Percentiles rank a stretch among this genome's conserved stretches.
Conservation (phyloP, 139 green algal genomes). For the Chlorella sorokiniana region DNA sequence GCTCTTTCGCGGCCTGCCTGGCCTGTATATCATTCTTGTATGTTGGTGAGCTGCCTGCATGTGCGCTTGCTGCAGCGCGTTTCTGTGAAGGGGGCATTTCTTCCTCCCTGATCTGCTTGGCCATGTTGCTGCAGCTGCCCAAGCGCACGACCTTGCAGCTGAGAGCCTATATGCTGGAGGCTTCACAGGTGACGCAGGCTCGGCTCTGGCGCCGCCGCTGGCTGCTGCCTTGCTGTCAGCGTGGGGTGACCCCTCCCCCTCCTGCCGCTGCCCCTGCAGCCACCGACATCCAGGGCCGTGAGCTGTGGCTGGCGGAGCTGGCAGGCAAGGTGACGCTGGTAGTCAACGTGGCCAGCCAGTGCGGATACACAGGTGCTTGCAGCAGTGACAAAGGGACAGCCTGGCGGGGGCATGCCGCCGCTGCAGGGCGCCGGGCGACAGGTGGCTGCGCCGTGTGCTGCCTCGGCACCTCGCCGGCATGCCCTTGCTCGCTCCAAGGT, state of each 20-base stretch:
- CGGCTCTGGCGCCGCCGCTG: too few relatives aligned
- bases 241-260: neutral
- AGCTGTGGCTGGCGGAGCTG: constrained; percentile 41
- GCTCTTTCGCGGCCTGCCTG: too few relatives aligned
- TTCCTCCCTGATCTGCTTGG: too few relatives aligned
- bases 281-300: constrained; percentile 50
- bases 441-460: neutral
- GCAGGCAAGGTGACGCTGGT: constrained; percentile 66
- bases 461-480: neutral
- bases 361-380: constrained; percentile 67
- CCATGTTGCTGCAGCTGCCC: neutral
- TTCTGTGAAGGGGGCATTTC: too few relatives aligned
- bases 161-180: neutral
- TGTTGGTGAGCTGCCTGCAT: neutral
- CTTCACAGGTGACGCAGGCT: neutral
- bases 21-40: too few relatives aligned
- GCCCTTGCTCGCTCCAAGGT: neutral
- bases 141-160: neutral
- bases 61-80: neutral
- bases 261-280: constrained; percentile 5
- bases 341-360: constrained; percentile 80
- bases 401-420: neutral
- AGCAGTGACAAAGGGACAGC: neutral
- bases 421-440: too few relatives aligned
- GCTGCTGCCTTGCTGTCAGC: neutral